Conservation (phyloP, 306 rosid genomes). For the Acacia melanoxylon region DNA sequence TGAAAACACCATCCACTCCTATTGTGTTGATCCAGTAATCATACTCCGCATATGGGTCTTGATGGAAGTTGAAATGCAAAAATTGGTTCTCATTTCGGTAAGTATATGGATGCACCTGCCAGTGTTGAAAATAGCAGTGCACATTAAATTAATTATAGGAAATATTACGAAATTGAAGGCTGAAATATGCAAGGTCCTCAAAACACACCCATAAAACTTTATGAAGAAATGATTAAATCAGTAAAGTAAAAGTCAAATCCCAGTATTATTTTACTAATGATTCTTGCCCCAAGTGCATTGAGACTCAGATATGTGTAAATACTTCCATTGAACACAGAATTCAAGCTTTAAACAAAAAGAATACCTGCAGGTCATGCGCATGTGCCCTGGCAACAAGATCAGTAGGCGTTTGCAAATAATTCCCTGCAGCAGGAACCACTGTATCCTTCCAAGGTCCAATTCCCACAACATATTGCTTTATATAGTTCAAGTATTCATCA, state of each 20-base stretch:
- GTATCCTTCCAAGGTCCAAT: constrained; percentile 87
- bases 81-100: constrained; percentile 56
- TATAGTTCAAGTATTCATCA: constrained; percentile 53
- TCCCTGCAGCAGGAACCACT: constrained; percentile 50
- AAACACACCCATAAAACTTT: not conserved
- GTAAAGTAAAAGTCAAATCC: not conserved
- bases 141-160: not conserved
- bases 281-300: not conserved
- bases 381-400: constrained; percentile 69
- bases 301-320: not conserved
- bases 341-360: not conserved
- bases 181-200: not conserved
- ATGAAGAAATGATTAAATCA: not conserved
- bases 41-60: constrained; percentile 60
- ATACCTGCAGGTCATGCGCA: constrained; percentile 62
- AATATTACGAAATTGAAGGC: not conserved
- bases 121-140: not conserved
- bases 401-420: constrained; percentile 52
- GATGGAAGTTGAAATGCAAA: constrained; percentile 52
- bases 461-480: constrained; percentile 66
- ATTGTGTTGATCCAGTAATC: constrained; percentile 60
- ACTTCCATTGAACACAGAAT: not conserved
- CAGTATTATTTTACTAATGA: not conserved
- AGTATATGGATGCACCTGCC: constrained; percentile 75
- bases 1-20: constrained; percentile 69